phyloP scores from a whole-genome alignment of 2,329 filamentous ascomycete genomes.

The Colletotrichum lini region DNA sequence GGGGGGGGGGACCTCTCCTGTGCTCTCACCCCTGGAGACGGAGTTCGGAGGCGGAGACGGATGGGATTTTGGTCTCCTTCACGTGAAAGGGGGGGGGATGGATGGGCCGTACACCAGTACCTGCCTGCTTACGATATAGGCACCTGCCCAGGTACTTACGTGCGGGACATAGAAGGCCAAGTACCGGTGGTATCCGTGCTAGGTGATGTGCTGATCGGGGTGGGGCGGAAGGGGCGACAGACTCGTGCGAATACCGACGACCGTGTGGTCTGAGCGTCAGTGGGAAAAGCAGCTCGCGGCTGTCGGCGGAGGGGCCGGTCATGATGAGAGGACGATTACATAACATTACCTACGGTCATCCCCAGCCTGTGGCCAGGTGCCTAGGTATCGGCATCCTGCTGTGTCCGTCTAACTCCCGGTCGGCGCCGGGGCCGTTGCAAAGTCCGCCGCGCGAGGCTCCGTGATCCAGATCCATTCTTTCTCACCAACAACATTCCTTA shows the following conservation, averaged over 20 bases:
- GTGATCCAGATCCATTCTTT: neutral
- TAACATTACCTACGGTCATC: constrained; percentile 16
- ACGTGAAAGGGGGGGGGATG: too few species aligned
- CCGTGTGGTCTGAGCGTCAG: neutral
- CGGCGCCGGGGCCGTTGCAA: neutral
- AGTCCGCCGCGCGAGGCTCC: constrained; percentile 5
- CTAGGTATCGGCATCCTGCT: neutral
- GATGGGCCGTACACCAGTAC: too few species aligned
- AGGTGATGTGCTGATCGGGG: too few species aligned
- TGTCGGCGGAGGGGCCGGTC: constrained; percentile 14
- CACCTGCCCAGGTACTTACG: too few species aligned
- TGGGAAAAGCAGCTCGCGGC: neutral
- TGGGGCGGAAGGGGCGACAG: too few species aligned
- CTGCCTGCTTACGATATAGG: too few species aligned
- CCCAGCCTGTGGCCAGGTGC: neutral
- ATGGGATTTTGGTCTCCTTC: neutral
- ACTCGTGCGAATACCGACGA: neutral
- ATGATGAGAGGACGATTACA: constrained; percentile 21
- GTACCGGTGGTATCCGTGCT: constrained; percentile 12
- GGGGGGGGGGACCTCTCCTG: too few species aligned
- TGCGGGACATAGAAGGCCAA: neutral
- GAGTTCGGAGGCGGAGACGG: neutral
- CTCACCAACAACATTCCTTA: too few species aligned
- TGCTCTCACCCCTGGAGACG: neutral
- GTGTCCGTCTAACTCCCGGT: constrained; percentile 3